Evolutionary conservation across 345 rosid genomes (phyloP).

Genomic region (Heritiera littoralis): DNA sequence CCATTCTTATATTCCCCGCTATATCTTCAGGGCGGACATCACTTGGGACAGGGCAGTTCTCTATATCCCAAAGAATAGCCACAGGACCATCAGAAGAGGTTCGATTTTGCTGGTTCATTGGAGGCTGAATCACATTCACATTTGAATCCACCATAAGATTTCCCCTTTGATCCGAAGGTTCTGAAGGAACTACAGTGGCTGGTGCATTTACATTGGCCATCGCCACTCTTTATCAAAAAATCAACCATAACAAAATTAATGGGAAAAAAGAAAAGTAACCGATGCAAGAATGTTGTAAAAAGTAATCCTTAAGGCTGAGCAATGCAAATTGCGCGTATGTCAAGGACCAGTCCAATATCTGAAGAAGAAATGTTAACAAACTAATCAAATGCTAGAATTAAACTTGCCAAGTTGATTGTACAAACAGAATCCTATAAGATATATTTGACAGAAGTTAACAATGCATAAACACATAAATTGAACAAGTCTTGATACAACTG

Average conservation of each 20-base stretch:
- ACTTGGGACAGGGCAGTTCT: conserved; percentile 89
- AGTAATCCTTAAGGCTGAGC: neutral
- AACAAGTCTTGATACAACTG: neutral
- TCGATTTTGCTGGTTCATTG: conserved; percentile 35
- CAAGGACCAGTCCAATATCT: neutral
- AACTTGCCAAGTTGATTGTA: neutral
- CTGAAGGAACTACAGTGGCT: conserved; percentile 27
- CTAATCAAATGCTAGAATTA: neutral
- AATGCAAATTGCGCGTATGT: neutral
- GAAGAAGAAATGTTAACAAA: conserved; percentile 9
- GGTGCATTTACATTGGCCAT: conserved; percentile 39
- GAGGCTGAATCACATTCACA: conserved; percentile 35
- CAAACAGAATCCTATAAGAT: neutral
- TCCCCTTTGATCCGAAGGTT: conserved; percentile 31
- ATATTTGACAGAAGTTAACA: neutral
- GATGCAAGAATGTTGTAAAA: neutral
- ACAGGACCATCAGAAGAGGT: conserved; percentile 62
- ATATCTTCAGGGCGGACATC: conserved; percentile 94
- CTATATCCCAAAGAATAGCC: conserved; percentile 94
- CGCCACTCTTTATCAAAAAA: conserved; percentile 15
- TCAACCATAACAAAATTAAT: conserved; percentile 22
- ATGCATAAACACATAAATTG: neutral
- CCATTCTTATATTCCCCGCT: conserved; percentile 88
- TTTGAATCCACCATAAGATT: conserved; percentile 33
- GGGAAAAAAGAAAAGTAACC: neutral